Conservation (phyloP, 139 green algal genomes). For the Ulvella scutata region DNA sequence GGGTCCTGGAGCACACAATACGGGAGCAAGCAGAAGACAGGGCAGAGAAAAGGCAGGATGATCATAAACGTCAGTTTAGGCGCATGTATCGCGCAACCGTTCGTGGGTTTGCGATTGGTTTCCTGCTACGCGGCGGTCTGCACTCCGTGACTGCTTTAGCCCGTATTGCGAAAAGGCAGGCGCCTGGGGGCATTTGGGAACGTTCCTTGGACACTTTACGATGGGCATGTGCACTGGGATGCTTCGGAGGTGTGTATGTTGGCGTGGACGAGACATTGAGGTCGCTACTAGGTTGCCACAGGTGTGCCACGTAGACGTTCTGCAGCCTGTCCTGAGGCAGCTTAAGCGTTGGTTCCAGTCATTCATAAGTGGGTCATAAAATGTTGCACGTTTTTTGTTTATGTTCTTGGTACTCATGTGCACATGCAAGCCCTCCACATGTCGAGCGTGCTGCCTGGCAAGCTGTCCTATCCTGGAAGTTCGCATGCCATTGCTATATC, state of each 20-base stretch:
- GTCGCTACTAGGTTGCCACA: slow-evolving; percentile 35
- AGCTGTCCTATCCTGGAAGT: no score
- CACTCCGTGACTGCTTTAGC: slow-evolving; percentile 12
- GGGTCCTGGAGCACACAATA: no score
- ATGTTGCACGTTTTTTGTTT: no score
- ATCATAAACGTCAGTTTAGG: not conserved
- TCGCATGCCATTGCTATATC: no score
- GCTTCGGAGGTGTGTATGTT: slow-evolving; percentile 45
- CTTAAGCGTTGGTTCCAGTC: no score
- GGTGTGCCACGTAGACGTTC: slow-evolving; percentile 21
- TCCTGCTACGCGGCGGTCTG: slow-evolving; percentile 18
- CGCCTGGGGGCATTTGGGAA: not conserved
- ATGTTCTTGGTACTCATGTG: no score
- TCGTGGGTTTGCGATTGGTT: slow-evolving; percentile 9
- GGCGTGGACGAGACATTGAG: slow-evolving; percentile 57
- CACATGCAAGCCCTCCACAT: no score
- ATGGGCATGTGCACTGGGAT: slow-evolving; percentile 53
- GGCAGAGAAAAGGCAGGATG: no score
- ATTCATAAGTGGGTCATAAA: no score
- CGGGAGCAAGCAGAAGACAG: no score
- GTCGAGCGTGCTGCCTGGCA: no score
- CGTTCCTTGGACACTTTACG: slow-evolving; percentile 35
- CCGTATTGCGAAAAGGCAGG: not conserved
- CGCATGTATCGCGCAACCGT: not conserved
- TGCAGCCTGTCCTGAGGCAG: no score